Base-by-base conservation (phyloP, 2,329 filamentous ascomycete genomes). In the Dothideomycetes sp. region DNA sequence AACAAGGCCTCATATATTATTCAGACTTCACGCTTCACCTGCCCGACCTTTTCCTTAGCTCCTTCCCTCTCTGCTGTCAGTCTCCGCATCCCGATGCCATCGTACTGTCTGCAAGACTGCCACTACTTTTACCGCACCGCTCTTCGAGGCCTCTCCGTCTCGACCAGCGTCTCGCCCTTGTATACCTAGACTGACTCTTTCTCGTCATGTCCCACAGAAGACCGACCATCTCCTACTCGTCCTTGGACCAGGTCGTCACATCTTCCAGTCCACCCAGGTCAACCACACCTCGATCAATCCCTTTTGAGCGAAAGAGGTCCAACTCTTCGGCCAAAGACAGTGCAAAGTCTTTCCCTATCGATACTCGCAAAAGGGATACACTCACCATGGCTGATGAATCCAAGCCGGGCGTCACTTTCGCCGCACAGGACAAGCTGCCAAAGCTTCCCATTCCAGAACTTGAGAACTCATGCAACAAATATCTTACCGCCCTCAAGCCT, bases 51-150 rank as follows among this genome's bases (percentile, higher is more conserved):
- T 27, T 40, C 15, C 8, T 17, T 17, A 6, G 7, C n/a, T n/a
- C n/a, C n/a, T 36, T 44, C 29, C 30, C 43, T 37, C 27, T 33
- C 11, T 10, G 13, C 16, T 11, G 13, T 33, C 33, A 29, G 38
- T 31, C 39, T 38, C 39, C 38, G 34, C 27, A 41, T 42, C 22
- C 70, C 72, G 68, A 93, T 93, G 84, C 83, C 83, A 70, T 64
- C 73, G 54, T 89, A 85, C 63, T 93, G 71, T 64, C 69, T 84
- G 44, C 81, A 91, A 71, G 83, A 93, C 64, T 93, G 84, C 57
- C 85, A 93, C 62, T 93, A 93, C 67, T 93, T 94, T 67, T 91
- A 84, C 70, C 84, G 84, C 70, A 93, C 81, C 63, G 83, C 84
- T 59, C 69, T 94, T 67, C 84, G 84, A 70, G 80, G 87, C 59